Percentiles rank a stretch among this genome's conserved stretches.
These are phyloP conservation scores for Lentinus tigrinus DNA, from an alignment of 768 basidiomycete genomes.

Conservation along the genomic window DNA sequence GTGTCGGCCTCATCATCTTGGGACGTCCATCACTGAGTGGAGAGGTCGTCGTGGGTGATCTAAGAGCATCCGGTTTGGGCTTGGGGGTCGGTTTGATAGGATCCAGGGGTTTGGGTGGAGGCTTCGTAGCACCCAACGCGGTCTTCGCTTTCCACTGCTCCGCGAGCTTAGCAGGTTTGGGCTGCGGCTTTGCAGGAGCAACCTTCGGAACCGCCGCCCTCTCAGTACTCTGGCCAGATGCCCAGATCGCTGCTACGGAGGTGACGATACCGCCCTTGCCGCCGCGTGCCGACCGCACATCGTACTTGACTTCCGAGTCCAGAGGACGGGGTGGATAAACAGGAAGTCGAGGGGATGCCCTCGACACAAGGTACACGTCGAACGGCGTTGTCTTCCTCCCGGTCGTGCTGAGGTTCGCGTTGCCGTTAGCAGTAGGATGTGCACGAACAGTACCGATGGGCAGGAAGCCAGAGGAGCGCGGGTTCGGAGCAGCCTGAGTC, in stretches of 20 bases:
- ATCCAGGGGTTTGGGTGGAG: background rate
- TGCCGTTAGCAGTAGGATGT: background rate
- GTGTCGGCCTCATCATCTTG: slow-evolving; percentile 3
- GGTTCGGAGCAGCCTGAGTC: slow-evolving; percentile 49
- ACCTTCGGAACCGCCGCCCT: background rate
- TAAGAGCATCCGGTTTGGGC: slow-evolving; percentile 2
- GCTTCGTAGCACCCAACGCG: background rate
- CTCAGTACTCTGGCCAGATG: slow-evolving; percentile 32
- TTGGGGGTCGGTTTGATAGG: background rate
- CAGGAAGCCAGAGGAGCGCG: slow-evolving; percentile 76
- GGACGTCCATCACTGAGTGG: background rate
- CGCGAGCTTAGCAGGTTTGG: slow-evolving; percentile 9
- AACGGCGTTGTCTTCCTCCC: background rate
- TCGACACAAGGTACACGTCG: slow-evolving; percentile 8
- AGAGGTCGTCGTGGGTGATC: background rate
- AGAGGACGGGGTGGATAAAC: slow-evolving; percentile 25
- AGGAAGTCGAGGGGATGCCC: slow-evolving; percentile 14
- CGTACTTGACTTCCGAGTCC: slow-evolving; percentile 63
- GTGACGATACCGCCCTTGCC: slow-evolving; percentile 75
- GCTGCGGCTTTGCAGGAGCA: slow-evolving; percentile 1
- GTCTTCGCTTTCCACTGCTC: slow-evolving; percentile 9
- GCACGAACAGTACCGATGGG: slow-evolving; percentile 56
- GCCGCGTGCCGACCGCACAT: slow-evolving; percentile 74
- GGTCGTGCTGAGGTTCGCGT: background rate
- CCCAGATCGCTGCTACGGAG: slow-evolving; percentile 74